phyloP scores from a whole-genome alignment of 202 grass and related monocot genomes.

The Cymbopogon flexuosus region DNA sequence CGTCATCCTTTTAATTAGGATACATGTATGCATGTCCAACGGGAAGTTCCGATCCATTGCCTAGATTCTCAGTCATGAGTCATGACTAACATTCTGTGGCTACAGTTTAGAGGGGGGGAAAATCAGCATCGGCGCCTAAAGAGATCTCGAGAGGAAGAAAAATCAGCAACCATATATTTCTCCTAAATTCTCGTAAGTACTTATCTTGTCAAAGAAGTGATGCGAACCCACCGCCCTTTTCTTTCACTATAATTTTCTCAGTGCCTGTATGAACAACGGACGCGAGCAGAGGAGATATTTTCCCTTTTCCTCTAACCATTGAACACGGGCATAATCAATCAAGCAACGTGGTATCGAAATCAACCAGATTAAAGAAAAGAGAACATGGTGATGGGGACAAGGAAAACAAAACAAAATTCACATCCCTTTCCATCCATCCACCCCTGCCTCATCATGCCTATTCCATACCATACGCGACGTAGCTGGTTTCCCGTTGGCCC shows the following conservation, averaged over 20 bases:
- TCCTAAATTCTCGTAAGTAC: not conserved
- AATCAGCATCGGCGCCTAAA: constrained; percentile 3
- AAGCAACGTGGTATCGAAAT: not conserved
- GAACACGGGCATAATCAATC: not conserved
- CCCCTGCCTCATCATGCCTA: not conserved
- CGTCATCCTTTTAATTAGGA: too few relatives aligned
- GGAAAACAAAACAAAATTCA: constrained; percentile 14
- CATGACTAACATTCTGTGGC: not conserved
- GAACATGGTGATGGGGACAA: not conserved
- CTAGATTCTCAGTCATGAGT: not conserved
- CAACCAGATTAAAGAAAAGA: not conserved
- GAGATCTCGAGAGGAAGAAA: not conserved
- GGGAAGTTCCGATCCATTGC: not conserved
- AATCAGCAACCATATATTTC: too few relatives aligned
- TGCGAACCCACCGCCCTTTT: not conserved
- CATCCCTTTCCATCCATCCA: constrained; percentile 12
- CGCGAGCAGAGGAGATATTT: not conserved
- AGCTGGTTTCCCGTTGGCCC: constrained; percentile 34
- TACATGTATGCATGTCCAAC: too few relatives aligned
- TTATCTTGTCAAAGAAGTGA: constrained; percentile 21
- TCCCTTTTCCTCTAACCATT: not conserved
- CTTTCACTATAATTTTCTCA: not conserved
- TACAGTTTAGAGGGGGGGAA: not conserved
- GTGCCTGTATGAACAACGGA: not conserved
- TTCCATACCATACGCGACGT: constrained; percentile 35